phyloP scores from a whole-genome alignment of 2,329 filamentous ascomycete genomes.

The Aspergillus brunneoviolaceus region DNA sequence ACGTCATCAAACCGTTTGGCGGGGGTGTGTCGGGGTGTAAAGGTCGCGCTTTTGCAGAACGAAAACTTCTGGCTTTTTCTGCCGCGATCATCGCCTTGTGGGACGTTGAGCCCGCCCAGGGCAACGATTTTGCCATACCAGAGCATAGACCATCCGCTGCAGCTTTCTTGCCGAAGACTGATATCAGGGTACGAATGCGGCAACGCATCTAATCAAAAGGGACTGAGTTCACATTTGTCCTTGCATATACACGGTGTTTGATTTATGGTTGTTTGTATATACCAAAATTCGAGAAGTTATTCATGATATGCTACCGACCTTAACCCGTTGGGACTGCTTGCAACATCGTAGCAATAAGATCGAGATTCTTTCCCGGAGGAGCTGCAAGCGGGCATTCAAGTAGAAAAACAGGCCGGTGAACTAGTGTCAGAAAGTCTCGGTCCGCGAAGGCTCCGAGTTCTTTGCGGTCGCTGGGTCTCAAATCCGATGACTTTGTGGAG shows the following conservation, averaged over 20 bases:
- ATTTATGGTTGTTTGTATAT: not conserved
- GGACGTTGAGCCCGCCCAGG: slow-evolving; percentile 53
- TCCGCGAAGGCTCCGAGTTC: no score
- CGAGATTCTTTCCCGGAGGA: no score
- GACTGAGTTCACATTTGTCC: not conserved
- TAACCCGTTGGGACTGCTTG: slow-evolving; percentile 45
- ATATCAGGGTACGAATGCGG: slow-evolving; percentile 56
- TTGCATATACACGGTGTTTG: slow-evolving; percentile 5
- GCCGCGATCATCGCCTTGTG: slow-evolving; percentile 56
- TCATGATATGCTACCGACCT: not conserved
- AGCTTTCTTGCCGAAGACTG: slow-evolving; percentile 52
- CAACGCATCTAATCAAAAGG: slow-evolving; percentile 32
- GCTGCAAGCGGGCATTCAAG: no score
- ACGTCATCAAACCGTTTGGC: slow-evolving; percentile 51
- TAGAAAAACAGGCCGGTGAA: no score
- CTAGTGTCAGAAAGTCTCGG: no score
- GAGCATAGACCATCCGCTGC: slow-evolving; percentile 49
- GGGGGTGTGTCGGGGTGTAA: slow-evolving; percentile 52
- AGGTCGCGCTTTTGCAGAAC: slow-evolving; percentile 52
- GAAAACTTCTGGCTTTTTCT: slow-evolving; percentile 51
- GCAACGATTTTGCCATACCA: slow-evolving; percentile 53
- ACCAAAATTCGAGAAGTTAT: not conserved
- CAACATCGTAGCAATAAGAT: slow-evolving; percentile 37
- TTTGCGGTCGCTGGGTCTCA: no score
- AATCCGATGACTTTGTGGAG: no score